Evolutionary conservation across 257 asterid genomes (phyloP).

Genomic region (Capsicum pubescens): DNA sequence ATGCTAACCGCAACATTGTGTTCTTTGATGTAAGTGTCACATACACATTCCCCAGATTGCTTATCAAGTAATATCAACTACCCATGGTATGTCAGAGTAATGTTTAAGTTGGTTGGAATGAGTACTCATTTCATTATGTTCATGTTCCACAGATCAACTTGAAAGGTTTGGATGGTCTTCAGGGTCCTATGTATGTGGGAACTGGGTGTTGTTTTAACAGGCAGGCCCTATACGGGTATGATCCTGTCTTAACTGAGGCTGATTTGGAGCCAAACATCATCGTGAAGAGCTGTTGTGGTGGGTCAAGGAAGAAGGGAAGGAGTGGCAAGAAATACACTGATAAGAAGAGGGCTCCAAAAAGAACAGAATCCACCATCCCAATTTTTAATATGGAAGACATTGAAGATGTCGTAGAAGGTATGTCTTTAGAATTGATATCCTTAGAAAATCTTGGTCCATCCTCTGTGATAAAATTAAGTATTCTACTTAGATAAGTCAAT

Average conservation of each 20-base stretch:
- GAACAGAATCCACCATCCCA: constrained; percentile 85
- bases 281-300: constrained; percentile 81
- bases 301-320: constrained; percentile 70
- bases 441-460: not conserved
- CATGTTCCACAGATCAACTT: constrained; percentile 67
- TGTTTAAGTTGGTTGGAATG: not conserved
- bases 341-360: constrained; percentile 71
- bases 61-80: constrained; percentile 22
- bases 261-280: constrained; percentile 81
- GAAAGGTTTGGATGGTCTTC: constrained; percentile 94
- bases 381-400: constrained; percentile 80
- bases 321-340: constrained; percentile 68
- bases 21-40: constrained; percentile 51
- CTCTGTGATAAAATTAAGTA: not conserved
- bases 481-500: constrained; percentile 14
- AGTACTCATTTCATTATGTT: constrained; percentile 28
- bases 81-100: not conserved
- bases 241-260: constrained; percentile 78
- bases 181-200: constrained; percentile 94
- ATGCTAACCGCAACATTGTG: constrained; percentile 69
- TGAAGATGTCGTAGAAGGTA: constrained; percentile 93
- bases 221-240: constrained; percentile 89
- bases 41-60: not conserved
- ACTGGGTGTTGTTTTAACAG: constrained; percentile 94
- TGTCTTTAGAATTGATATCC: not conserved